Conservation (phyloP, 1,139 yeast species). For the Pichia sp. region DNA sequence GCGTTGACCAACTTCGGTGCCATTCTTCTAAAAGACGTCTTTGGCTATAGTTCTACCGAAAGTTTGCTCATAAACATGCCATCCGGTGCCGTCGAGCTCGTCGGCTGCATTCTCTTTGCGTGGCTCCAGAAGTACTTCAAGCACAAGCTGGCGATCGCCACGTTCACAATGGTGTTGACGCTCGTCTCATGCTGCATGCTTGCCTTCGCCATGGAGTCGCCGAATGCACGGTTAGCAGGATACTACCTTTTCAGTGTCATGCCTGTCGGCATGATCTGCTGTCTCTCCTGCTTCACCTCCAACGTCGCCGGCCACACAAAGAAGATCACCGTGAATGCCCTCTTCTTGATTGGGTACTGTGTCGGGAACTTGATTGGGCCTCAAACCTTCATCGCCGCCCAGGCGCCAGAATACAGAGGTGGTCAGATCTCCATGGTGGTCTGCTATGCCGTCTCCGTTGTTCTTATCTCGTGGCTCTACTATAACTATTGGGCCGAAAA, state of each 20-base stretch:
- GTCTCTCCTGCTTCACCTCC: slow-evolving; percentile 40
- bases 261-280: slow-evolving; percentile 40
- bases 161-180: slow-evolving; percentile 37
- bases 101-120: slow-evolving; percentile 39
- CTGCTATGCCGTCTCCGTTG: slow-evolving; percentile 23
- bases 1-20: slow-evolving; percentile 36
- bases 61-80: slow-evolving; percentile 39
- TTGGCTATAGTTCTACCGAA: slow-evolving; percentile 26
- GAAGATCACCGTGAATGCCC: slow-evolving; percentile 49
- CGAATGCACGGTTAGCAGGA: slow-evolving; percentile 43
- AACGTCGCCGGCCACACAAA: slow-evolving; percentile 56
- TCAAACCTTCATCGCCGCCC: slow-evolving; percentile 41
- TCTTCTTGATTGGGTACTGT: slow-evolving; percentile 53
- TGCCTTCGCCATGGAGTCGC: slow-evolving; percentile 39
- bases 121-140: slow-evolving; percentile 29
- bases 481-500: slow-evolving; percentile 29
- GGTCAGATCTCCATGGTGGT: slow-evolving; percentile 38
- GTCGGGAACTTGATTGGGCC: slow-evolving; percentile 64
- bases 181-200: slow-evolving; percentile 43
- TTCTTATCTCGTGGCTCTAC: slow-evolving; percentile 22
- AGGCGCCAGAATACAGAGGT: slow-evolving; percentile 43
- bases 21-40: slow-evolving; percentile 26
- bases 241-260: slow-evolving; percentile 34
- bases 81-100: slow-evolving; percentile 37
- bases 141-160: slow-evolving; percentile 43